Evolutionary conservation across 441 rosid species (phyloP).

Genomic region (Pelargonium citronellum): DNA sequence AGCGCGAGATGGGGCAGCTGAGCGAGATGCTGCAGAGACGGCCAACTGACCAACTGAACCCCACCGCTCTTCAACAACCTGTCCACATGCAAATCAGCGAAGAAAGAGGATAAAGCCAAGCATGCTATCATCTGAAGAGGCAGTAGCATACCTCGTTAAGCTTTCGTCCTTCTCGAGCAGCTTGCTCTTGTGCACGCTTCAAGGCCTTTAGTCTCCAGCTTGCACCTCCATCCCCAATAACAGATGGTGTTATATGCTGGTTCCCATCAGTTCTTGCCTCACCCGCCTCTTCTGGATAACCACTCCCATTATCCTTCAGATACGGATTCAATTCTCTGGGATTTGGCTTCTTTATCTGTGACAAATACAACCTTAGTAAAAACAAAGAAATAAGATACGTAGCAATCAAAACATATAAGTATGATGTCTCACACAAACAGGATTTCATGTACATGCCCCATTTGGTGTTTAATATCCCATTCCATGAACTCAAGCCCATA

Average conservation of each 20-base stretch:
- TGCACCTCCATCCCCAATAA: constrained; percentile 91
- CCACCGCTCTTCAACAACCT: constrained; percentile 79
- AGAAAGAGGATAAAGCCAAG: constrained; percentile 12
- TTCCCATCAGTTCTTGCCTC: constrained; percentile 33
- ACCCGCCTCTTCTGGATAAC: constrained; percentile 67
- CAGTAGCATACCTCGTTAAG: constrained; percentile 48
- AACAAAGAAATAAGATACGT: background rate
- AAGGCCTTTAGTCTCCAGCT: constrained; percentile 91
- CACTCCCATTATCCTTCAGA: constrained; percentile 59
- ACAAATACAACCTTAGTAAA: constrained; percentile 14
- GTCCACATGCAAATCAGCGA: constrained; percentile 25
- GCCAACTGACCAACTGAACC: constrained; percentile 73
- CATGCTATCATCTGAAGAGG: constrained; percentile 9
- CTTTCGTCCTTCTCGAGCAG: constrained; percentile 67
- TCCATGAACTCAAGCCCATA: background rate
- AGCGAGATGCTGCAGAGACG: constrained; percentile 53
- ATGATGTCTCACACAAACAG: background rate
- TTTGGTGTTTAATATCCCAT: background rate
- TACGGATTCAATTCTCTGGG: constrained; percentile 83
- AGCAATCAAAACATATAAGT: constrained; percentile 3
- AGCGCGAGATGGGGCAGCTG: constrained; percentile 76
- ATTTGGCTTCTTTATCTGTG: constrained; percentile 42
- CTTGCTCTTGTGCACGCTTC: constrained; percentile 84
- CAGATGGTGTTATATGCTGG: constrained; percentile 41
- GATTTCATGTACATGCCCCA: background rate